Evolutionary conservation across 177 flowering plant genomes (phyloP).

Genomic region (Vitis hybrid): DNA sequence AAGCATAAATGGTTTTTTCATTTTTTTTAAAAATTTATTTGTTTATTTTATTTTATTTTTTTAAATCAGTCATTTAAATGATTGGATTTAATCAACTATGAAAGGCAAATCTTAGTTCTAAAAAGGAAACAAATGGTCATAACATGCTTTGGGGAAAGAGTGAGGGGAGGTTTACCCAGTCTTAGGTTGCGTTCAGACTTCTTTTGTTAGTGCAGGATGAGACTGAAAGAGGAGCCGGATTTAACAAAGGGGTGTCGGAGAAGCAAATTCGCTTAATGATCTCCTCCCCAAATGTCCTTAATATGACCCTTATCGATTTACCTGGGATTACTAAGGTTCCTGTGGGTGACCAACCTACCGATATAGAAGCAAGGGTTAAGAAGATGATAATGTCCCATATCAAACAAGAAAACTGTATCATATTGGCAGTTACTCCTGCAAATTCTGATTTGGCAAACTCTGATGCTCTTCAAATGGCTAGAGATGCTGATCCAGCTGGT

Average conservation of each 20-base stretch:
- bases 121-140: background rate
- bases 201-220: slow-evolving; percentile 31
- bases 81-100: background rate
- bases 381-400: slow-evolving; percentile 43
- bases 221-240: slow-evolving; percentile 52
- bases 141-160: background rate
- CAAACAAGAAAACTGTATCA: slow-evolving; percentile 36
- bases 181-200: no score
- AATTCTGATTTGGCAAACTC: slow-evolving; percentile 59
- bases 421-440: slow-evolving; percentile 60
- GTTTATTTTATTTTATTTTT: background rate
- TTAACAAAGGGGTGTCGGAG: slow-evolving; percentile 43
- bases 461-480: slow-evolving; percentile 58
- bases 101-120: background rate
- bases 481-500: slow-evolving; percentile 51
- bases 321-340: slow-evolving; percentile 62
- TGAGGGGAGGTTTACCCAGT: no score
- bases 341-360: slow-evolving; percentile 55
- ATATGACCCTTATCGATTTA: slow-evolving; percentile 54
- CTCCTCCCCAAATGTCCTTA: slow-evolving; percentile 48
- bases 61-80: background rate
- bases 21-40: background rate
- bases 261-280: slow-evolving; percentile 42
- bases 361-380: slow-evolving; percentile 47
- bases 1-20: background rate